Evolutionary conservation across 345 rosid species (phyloP).

Genomic region (Citrus inodora): DNA sequence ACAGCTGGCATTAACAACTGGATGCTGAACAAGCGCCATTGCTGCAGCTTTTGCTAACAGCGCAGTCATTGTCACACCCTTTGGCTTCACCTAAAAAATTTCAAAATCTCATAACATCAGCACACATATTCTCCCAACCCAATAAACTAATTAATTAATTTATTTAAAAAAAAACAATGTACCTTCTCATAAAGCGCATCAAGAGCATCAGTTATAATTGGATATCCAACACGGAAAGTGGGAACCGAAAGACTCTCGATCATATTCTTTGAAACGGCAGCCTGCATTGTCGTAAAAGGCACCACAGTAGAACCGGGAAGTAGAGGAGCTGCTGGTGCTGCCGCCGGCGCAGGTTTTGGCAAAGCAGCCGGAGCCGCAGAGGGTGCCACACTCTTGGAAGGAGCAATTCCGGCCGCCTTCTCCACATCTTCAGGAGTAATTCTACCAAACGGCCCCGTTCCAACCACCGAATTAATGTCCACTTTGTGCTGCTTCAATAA

Average conservation of each 20-base stretch:
- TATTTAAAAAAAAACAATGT: not conserved
- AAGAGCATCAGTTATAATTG: conserved; percentile 72
- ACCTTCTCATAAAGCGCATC: conserved; percentile 89
- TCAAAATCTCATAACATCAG: not conserved
- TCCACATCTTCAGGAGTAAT: conserved; percentile 77
- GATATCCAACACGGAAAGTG: conserved; percentile 90
- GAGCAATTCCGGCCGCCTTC: conserved; percentile 67
- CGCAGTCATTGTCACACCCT: conserved; percentile 96
- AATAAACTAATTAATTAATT: not conserved
- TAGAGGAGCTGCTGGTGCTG: conserved; percentile 28
- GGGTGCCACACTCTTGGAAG: conserved; percentile 38
- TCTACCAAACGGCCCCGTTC: conserved; percentile 82
- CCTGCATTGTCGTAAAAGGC: conserved; percentile 88
- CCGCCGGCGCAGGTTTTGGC: conserved; percentile 29
- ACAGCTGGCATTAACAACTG: conserved; percentile 86
- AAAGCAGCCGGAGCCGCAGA: conserved; percentile 26
- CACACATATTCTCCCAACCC: not conserved
- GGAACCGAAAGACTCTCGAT: conserved; percentile 82
- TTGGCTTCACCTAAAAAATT: conserved; percentile 68
- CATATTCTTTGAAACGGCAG: conserved; percentile 88
- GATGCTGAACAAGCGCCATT: conserved; percentile 89
- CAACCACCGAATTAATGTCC: conserved; percentile 56
- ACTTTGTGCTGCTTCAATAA: conserved; percentile 89
- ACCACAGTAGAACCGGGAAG: conserved; percentile 71
- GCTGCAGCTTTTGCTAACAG: conserved; percentile 92